Evolutionary conservation across 305 asterid genomes (phyloP), one percentile per base, ranked within the genome.

Genomic region (Stenogyne calaminthoides): DNA sequence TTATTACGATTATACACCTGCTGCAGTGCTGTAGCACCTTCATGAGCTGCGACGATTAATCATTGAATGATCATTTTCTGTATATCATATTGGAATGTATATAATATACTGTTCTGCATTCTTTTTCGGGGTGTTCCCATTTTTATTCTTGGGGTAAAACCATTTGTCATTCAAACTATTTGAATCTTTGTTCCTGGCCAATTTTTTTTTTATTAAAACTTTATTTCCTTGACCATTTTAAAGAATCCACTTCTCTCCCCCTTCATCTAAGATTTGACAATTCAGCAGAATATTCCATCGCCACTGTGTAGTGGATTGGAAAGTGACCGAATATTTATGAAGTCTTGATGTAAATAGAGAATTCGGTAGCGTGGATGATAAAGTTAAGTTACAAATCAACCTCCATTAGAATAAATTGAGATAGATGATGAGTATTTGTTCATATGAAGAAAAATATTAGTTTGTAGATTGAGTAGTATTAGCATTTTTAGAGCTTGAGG

Each of bases 1-100:
- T 20, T 40, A 61, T 36, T 27, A 47, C 22, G 34, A 73, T 19
- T 32, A 63, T 68, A 62, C 71, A 40, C 65, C 60, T 76, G n/a
- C 40, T 40, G 18, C 58, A 19, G 44, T 76, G n/a, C 40, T 40
- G 32, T 57, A 19, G 55, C 19, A 56, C 67, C 39, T 39, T 11
- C 7, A 61, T 16, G 52, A 40, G 59, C 39, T 55, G 42, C 51
- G 19, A 5, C 18, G 25, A 73, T 32, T 67, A 67, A 34, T 39
- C 67, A 37, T 29, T 60, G 52, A 59, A 54, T 63, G 65, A 72
- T 37, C 18, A 63, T 15, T 9, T 40, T n/a, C 29, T 69, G 73
- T 77, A 70, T 66, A 70, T 54, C 65, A 19, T 68, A 39, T 44
- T 67, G 40, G 59, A 29, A 65, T 66, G 64, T 72, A 63, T 7